Percentiles rank a stretch among this genome's conserved stretches.
phyloP scores from a whole-genome alignment of 2,329 filamentous ascomycete genomes.

The Sphaerulina populicola region DNA sequence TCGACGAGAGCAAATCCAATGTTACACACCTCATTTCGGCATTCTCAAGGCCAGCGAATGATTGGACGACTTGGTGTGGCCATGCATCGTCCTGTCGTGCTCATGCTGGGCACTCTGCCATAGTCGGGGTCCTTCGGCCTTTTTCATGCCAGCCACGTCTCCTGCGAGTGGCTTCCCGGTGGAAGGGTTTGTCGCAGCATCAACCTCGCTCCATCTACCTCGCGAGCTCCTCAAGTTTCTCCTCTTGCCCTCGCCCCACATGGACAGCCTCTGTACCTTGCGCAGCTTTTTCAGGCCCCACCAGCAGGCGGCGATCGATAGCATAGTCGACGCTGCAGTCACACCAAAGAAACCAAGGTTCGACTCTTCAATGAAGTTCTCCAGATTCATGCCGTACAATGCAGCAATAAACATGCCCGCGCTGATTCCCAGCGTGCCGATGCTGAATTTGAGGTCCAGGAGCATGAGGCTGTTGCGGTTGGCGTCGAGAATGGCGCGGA shows the following conservation, averaged over 20 bases:
- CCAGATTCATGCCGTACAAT: conserved; percentile 99
- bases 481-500: conserved; percentile 92
- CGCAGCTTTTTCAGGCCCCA: conserved; percentile 79
- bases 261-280: conserved; percentile 78
- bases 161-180: conserved; percentile 21
- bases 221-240: conserved; percentile 22
- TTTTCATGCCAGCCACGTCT: conserved; percentile 24
- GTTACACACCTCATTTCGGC: neutral
- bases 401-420: conserved; percentile 92
- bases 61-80: neutral
- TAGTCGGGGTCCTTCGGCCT: conserved; percentile 23
- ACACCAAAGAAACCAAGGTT: conserved; percentile 76
- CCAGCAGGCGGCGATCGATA: conserved; percentile 68
- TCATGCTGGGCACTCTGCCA: conserved; percentile 26
- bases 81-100: conserved; percentile 11
- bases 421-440: conserved; percentile 87
- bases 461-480: conserved; percentile 98
- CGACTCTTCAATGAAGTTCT: conserved; percentile 96
- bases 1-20: neutral
- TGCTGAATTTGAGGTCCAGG: conserved; percentile 89
- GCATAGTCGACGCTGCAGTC: conserved; percentile 59
- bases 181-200: conserved; percentile 9
- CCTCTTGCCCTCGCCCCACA: conserved; percentile 58
- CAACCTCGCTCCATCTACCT: conserved; percentile 27
- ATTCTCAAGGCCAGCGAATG: conserved; percentile 3